A percentile compares a stretch with the other conserved stretches of the same genome.
phyloP scores from a whole-genome alignment of 768 basidiomycete species.

The Lactarius indigo region DNA sequence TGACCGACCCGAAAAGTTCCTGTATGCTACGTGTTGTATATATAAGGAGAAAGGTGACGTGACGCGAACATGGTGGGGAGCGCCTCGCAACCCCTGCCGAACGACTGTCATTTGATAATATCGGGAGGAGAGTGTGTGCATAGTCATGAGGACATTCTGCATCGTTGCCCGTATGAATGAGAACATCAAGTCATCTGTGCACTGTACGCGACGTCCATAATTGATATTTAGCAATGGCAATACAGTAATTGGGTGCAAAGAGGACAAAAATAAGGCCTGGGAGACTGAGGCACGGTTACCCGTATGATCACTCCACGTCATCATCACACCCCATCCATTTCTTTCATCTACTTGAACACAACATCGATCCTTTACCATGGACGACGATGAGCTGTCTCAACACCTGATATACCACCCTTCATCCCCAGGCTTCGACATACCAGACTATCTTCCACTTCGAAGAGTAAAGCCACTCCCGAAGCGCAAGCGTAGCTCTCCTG shows the following conservation, averaged over 20 bases:
- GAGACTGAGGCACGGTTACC: constrained; percentile 9
- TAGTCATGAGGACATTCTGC: background rate
- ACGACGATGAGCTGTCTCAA: constrained; percentile 18
- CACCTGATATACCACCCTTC: constrained; percentile 16
- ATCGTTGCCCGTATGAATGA: background rate
- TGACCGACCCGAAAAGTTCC: background rate
- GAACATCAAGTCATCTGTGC: background rate
- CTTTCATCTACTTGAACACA: background rate
- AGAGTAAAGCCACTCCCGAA: constrained; percentile 78
- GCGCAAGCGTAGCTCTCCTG: constrained; percentile 53
- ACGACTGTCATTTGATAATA: background rate
- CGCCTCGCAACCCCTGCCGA: background rate
- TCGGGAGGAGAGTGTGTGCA: background rate
- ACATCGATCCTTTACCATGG: constrained; percentile 11
- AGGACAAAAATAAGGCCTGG: constrained; percentile 6
- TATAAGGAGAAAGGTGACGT: background rate
- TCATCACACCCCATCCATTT: constrained; percentile 7
- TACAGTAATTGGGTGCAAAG: background rate
- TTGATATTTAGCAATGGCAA: background rate
- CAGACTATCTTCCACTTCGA: constrained; percentile 59
- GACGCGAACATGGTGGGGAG: background rate
- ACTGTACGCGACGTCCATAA: background rate
- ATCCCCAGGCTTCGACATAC: constrained; percentile 46
- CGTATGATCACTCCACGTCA: constrained; percentile 21
- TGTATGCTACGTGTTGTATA: background rate